These are phyloP conservation scores for Jamesozyma hellenica DNA, from an alignment of 805 yeast genomes.

Conservation along the genomic window DNA sequence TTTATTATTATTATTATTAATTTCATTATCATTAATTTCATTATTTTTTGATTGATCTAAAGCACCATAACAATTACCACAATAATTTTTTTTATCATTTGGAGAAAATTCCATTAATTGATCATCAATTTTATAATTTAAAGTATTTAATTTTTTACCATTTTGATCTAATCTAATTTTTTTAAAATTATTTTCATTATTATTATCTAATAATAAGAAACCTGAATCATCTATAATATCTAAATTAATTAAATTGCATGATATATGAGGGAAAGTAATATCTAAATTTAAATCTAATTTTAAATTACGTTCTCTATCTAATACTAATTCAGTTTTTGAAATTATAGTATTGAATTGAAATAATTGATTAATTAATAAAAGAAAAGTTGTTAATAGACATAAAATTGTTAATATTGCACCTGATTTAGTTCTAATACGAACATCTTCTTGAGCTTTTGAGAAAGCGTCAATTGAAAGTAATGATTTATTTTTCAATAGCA, in stretches of 20 bases:
- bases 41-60: conserved; percentile 44
- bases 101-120: conserved; percentile 80
- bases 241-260: conserved; percentile 72
- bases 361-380: conserved; percentile 68
- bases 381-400: conserved; percentile 50
- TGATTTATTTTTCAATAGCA: conserved; percentile 20
- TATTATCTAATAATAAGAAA: conserved; percentile 57
- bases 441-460: conserved; percentile 89
- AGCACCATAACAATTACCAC: conserved; percentile 92
- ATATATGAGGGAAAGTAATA: conserved; percentile 70
- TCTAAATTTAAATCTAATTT: conserved; percentile 72
- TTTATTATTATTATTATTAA: conserved; percentile 32
- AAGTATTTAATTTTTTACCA: conserved; percentile 43
- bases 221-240: conserved; percentile 89
- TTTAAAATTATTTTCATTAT: conserved; percentile 39
- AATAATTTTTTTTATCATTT: conserved; percentile 45
- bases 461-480: conserved; percentile 70
- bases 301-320: conserved; percentile 70
- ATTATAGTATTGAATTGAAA: conserved; percentile 55
- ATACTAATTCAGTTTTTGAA: conserved; percentile 73
- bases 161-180: conserved; percentile 46
- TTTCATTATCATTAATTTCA: conserved; percentile 18
- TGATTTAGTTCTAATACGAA: conserved; percentile 72
- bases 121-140: conserved; percentile 40
- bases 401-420: conserved; percentile 83